Evolutionary conservation across 345 rosid species (phyloP).

Genomic region (Arabidopsis arenosa): DNA sequence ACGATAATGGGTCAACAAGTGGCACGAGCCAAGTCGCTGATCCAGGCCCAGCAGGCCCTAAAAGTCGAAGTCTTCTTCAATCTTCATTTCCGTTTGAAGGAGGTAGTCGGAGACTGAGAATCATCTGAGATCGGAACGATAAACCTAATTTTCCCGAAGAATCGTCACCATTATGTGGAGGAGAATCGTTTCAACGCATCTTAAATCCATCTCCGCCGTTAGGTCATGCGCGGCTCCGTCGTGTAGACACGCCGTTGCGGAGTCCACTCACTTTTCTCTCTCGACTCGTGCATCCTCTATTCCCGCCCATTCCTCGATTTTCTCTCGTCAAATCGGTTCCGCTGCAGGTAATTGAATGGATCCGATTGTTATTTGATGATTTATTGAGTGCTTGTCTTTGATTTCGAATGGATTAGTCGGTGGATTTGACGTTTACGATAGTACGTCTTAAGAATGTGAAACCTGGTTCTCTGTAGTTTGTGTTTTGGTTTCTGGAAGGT

Average conservation of each 20-base stretch:
- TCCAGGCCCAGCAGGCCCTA: background rate
- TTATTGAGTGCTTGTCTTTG: background rate
- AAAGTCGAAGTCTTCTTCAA: background rate
- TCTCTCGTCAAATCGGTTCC: conserved; percentile 51
- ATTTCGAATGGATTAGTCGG: background rate
- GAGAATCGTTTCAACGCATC: conserved; percentile 45
- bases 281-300: conserved; percentile 34
- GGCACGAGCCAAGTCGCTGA: too few species aligned
- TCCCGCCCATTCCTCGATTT: conserved; percentile 32
- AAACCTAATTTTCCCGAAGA: background rate
- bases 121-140: background rate
- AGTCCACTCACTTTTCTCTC: conserved; percentile 29
- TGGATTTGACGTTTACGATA: background rate
- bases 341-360: conserved; percentile 48
- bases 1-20: too few species aligned
- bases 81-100: too few species aligned
- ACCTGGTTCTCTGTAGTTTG: background rate
- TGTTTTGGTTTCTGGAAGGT: background rate
- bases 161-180: conserved; percentile 63
- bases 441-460: background rate
- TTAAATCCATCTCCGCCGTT: conserved; percentile 27
- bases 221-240: background rate
- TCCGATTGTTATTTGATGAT: background rate
- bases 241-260: conserved; percentile 8
- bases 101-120: too few species aligned